These are phyloP conservation scores for Euphorbia schlechtendalii DNA, from an alignment of 441 rosid genomes.

Conservation along the genomic window DNA sequence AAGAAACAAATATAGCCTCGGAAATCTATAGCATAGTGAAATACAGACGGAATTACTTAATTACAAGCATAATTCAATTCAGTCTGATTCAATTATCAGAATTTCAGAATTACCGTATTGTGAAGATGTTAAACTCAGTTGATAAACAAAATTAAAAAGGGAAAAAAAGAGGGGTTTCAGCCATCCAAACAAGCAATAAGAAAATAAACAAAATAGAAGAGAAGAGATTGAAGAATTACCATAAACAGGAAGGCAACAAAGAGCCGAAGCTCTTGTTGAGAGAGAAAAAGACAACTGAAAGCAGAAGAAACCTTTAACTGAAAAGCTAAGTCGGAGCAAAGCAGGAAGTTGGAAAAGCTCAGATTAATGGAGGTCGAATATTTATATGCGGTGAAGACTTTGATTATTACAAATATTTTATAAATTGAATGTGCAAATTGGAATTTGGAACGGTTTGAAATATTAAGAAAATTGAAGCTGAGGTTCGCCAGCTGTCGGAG, in stretches of 20 bases:
- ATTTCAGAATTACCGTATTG: not conserved
- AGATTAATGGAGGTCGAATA: not conserved
- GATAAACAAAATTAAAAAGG: not conserved
- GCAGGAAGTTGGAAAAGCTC: not conserved
- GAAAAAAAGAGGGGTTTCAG: not conserved
- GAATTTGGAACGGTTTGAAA: too few species aligned
- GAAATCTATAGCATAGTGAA: not conserved
- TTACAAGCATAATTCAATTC: not conserved
- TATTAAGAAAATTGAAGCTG: too few species aligned
- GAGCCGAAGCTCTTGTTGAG: conserved; percentile 16
- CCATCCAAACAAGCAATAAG: not conserved
- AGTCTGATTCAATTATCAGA: not conserved
- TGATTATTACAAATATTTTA: too few species aligned
- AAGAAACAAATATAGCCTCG: not conserved
- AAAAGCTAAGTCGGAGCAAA: not conserved
- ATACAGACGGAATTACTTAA: not conserved
- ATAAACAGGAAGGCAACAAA: conserved; percentile 8
- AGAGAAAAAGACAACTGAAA: not conserved
- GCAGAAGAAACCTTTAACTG: conserved; percentile 8
- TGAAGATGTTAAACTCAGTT: not conserved
- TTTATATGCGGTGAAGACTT: conserved; percentile 16
- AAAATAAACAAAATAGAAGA: too few species aligned
- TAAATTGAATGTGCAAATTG: too few species aligned
- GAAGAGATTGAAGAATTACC: conserved; percentile 8
- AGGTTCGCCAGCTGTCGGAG: not conserved